Percentiles rank a stretch among this genome's conserved stretches.
Evolutionary conservation across 2,329 filamentous ascomycete genomes (phyloP).

Genomic region (Fusarium sp.): DNA sequence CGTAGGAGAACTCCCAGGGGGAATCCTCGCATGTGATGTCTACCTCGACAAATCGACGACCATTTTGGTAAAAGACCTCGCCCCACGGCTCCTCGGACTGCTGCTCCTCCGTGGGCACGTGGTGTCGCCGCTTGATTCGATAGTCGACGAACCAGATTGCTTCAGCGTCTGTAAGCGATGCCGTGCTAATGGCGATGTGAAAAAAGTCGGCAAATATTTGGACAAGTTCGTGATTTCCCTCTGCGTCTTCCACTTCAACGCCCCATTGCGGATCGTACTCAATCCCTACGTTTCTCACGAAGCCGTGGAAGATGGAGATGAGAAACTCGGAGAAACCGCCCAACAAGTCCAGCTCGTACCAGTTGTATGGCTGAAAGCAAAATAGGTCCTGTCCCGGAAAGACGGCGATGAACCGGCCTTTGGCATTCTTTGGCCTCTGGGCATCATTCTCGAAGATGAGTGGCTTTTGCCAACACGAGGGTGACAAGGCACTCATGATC

Average conservation of each 20-base stretch:
- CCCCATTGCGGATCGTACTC: not conserved
- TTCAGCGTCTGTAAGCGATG: accelerated
- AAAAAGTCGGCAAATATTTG: not conserved
- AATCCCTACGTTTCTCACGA: not conserved
- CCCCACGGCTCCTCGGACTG: not conserved
- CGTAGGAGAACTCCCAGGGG: not conserved
- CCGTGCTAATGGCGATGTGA: not conserved
- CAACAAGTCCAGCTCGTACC: accelerated
- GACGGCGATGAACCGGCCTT: no score
- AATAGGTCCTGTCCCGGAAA: no score
- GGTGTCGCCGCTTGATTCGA: not conserved
- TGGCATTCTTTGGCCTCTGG: no score
- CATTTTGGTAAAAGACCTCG: not conserved
- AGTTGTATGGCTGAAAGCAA: no score
- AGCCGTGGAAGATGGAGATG: accelerated
- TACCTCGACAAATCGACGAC: not conserved
- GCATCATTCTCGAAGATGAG: no score
- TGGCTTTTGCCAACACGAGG: no score
- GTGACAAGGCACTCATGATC: no score
- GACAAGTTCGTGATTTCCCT: not conserved
- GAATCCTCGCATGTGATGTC: not conserved
- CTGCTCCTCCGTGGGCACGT: not conserved
- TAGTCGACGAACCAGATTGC: not conserved
- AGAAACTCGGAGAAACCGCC: not conserved
- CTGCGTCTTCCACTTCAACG: not conserved